Base-by-base conservation (phyloP, 2,329 filamentous ascomycete species). In the Colletotrichum sp. region DNA sequence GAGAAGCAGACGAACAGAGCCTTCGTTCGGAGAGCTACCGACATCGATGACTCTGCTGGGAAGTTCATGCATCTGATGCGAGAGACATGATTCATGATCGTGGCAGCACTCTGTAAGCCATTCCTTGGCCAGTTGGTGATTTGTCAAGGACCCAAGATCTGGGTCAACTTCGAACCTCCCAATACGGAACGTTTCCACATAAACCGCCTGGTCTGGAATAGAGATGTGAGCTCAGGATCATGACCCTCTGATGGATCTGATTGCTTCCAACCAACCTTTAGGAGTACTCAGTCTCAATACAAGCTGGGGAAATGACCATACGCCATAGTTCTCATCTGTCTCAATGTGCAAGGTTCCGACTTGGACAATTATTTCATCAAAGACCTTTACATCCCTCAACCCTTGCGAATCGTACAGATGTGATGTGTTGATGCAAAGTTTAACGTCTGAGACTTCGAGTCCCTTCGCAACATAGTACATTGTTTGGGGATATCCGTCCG, bases 31-130 rank as follows among this genome's bases (percentile, higher is more conserved):
- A 1, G 7, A 34, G 2, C 18, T 22, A 15, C 39, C 69, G 6
- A 75, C 73, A 24, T 75, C 64, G 8, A 75, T 55, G 6, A 72
- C 62, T 44, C 73, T 66, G 7, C 62, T 75, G 0, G 73, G 63
- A 8, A 75, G 67, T 16, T 75, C 48, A 8, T 52, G 72, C 0
- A 28, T 18, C 4, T 55, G 32, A 8, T 15, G 6, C 18, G 62
- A 26, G 12, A 71, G 62, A 12, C 68, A 75, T 16, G 16, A 22
- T 9, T 30, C 13, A 15, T 75, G 68, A 8, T 13, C 18, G 3
- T 57, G 36, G 3, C 48, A 34, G 36, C 72, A 75, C n/a, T 71
- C 26, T 7, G 60, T 48, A 8, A 75, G 24, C 72, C 62, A 71
- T n/a, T 39, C n/a, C n/a, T 55, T 66, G 5, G 68, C 36, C 2